phyloP scores from a whole-genome alignment of 2,329 filamentous ascomycete species.

The Parasarocladium wereldwijsianum region DNA sequence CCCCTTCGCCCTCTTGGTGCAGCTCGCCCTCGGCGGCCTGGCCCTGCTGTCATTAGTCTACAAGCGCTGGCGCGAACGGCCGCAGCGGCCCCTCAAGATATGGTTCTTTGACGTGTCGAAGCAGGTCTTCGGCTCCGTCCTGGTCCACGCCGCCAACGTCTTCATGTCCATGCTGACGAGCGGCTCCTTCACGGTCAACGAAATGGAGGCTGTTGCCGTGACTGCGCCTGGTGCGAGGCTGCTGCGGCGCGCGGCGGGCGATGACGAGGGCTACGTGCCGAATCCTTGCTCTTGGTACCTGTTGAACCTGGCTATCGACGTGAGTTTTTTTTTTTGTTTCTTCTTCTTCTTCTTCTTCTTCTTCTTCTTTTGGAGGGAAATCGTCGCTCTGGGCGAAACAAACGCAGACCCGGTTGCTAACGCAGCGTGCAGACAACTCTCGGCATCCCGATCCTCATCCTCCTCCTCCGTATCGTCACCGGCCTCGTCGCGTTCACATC shows the following conservation, averaged over 20 bases:
- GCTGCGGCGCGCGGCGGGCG: conserved; percentile 25
- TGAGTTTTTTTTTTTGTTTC: conserved; percentile 34
- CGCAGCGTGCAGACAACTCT: conserved; percentile 61
- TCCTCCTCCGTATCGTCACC: conserved; percentile 70
- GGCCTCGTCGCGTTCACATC: conserved; percentile 57
- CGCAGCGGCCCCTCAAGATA: conserved; percentile 84
- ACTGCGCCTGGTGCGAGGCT: conserved; percentile 26
- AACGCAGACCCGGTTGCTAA: too few relatives aligned
- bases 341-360: conserved; percentile 1
- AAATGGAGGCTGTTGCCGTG: conserved; percentile 36
- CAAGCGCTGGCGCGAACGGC: conserved; percentile 85
- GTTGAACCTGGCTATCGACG: conserved; percentile 87
- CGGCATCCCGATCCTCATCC: conserved; percentile 86
- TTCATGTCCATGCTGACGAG: conserved; percentile 94
- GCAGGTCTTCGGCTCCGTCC: conserved; percentile 84
- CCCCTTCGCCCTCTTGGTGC: conserved; percentile 80
- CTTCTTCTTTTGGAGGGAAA: too few relatives aligned
- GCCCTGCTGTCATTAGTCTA: conserved; percentile 78
- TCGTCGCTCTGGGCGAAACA: too few relatives aligned
- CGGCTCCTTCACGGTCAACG: conserved; percentile 44
- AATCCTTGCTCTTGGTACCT: conserved; percentile 97
- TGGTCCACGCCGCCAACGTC: conserved; percentile 85
- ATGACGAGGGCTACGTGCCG: conserved; percentile 47
- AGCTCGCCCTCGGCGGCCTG: conserved; percentile 69
- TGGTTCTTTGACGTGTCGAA: conserved; percentile 98